Evolutionary conservation across 257 asterid genomes (phyloP), one percentile per base, ranked within the genome.

Genomic region (Capsicum rhomboideum): DNA sequence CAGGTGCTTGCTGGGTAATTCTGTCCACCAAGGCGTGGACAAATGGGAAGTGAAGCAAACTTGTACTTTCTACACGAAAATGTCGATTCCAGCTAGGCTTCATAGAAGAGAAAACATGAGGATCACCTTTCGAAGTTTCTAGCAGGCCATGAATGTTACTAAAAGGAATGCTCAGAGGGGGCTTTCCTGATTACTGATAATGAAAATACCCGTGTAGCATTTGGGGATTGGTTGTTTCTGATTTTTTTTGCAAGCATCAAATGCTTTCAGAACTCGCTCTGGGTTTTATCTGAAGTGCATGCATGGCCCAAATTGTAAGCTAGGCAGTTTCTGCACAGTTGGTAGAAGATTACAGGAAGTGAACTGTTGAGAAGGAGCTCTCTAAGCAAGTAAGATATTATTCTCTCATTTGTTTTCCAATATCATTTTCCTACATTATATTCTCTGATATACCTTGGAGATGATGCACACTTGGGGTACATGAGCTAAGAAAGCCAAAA

Each of bases 241-340:
- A 1, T 34, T 34, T 34, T 18, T 67, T 34, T 49, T 75, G 7
- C 63, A 75, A 75, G 81, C 21, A 50, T 50, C 26, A 75, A n/a
- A 17, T 50, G 40, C 81, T 74, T 46, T 75, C 81, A 75, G 81
- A 50, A 26, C 61, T 75, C 46, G 26, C 29, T 50, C 81, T 75
- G 63, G 44, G 58, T 75, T 56, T 90, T 79, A 40, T 82, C 46
- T 87, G 85, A 94, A 97, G 99, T 97, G 99, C 90, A 97, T 95
- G 98, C 99, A 97, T 83, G 99, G 99, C 82, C 97, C 96, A 61
- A 97, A 93, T 69, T 97, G 99, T 86, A 97, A 93, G 90, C 86
- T 90, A 80, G 95, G 93, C 79, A 93, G 66, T 86, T 95, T 88
- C 92, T 97, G 99, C 88, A 93, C 95, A 50, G 94, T 93, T 55